Base-by-base conservation (phyloP, 1,284 basidiomycete species). In the Rhodotorula sp. region DNA sequence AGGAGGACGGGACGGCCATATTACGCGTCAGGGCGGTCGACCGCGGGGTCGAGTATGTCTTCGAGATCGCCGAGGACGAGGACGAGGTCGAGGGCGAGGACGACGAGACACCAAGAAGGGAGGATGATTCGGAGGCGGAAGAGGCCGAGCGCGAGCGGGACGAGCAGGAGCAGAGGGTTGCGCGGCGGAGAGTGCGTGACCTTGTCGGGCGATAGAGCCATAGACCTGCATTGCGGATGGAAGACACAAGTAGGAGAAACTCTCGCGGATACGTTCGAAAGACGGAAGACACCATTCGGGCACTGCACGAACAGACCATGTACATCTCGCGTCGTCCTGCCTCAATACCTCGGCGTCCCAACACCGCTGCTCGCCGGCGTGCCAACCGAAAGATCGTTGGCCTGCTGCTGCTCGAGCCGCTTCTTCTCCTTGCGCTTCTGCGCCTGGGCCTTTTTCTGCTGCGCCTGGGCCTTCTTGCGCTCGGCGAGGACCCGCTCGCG, bases 351-450 rank as follows among this genome's bases (percentile, higher is more conserved):
- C 34, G 61, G 61, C 61, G 66, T 67, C 8, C 66, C 54, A 13
- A 50, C 60, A 0, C 42, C 57, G 41, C 64, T 58, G 25, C 54
- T 58, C n/a, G 55, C 60, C 9, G 66, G 66, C 54, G 66, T 68
- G 25, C 69, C 69, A 7, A 71, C 69, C 57, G 63, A 61, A 25
- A 71, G 23, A 13, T 71, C 69, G 14, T 23, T 34, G 58, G 23
- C 62, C 19, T 53, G 19, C 23, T 45, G 27, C 57, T 25, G 48
- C 58, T 53, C 62, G 23, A 46, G 25, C 16, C 41, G 34, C 61
- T 74, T 68, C 66, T 58, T 66, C 48, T 72, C 68, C 57, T 72
- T 67, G 34, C 54, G 27, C 61, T 55, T 57, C 52, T 44, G 48
- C 54, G 58, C 60, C 61, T 63, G 55, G 27, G 61, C 55, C 56